Conservation (phyloP, 306 rosid species). For the Rosa persica region DNA sequence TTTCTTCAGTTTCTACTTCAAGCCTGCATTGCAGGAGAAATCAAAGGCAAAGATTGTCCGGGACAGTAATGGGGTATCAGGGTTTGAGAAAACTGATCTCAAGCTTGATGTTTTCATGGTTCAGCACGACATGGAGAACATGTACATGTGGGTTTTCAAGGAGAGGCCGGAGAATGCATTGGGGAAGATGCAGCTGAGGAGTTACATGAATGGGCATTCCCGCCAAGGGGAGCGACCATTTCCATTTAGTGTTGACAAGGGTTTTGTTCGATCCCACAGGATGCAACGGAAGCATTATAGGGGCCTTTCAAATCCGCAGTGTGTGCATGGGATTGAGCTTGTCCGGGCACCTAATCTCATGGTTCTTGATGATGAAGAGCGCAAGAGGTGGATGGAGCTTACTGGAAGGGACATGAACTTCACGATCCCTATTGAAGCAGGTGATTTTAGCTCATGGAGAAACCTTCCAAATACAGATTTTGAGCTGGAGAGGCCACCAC, state of each 20-base stretch:
- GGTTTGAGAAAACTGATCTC: slow-evolving; percentile 83
- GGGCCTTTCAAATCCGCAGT: slow-evolving; percentile 93
- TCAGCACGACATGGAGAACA: slow-evolving; percentile 97
- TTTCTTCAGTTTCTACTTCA: slow-evolving; percentile 89
- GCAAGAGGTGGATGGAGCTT: slow-evolving; percentile 83
- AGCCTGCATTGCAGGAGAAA: slow-evolving; percentile 70
- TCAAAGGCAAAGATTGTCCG: slow-evolving; percentile 73
- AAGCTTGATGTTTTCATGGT: slow-evolving; percentile 92
- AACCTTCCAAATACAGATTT: slow-evolving; percentile 79
- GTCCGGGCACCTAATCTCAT: slow-evolving; percentile 62
- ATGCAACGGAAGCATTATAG: slow-evolving; percentile 94
- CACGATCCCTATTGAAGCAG: slow-evolving; percentile 75
- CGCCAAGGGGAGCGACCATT: slow-evolving; percentile 94
- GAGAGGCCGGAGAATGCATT: slow-evolving; percentile 88
- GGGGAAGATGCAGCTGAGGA: slow-evolving; percentile 98
- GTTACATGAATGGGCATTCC: slow-evolving; percentile 97
- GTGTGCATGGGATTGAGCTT: slow-evolving; percentile 85
- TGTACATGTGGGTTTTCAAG: slow-evolving; percentile 99
- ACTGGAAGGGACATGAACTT: slow-evolving; percentile 84
- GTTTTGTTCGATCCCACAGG: slow-evolving; percentile 89
- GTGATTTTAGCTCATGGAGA: slow-evolving; percentile 89
- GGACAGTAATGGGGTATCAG: slow-evolving; percentile 68
- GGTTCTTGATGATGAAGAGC: slow-evolving; percentile 65
- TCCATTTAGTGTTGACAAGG: slow-evolving; percentile 82
- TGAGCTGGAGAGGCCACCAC: slow-evolving; percentile 77